Conservation (phyloP, 352 stramenopile genomes). For the Phytophthora tubulina region DNA sequence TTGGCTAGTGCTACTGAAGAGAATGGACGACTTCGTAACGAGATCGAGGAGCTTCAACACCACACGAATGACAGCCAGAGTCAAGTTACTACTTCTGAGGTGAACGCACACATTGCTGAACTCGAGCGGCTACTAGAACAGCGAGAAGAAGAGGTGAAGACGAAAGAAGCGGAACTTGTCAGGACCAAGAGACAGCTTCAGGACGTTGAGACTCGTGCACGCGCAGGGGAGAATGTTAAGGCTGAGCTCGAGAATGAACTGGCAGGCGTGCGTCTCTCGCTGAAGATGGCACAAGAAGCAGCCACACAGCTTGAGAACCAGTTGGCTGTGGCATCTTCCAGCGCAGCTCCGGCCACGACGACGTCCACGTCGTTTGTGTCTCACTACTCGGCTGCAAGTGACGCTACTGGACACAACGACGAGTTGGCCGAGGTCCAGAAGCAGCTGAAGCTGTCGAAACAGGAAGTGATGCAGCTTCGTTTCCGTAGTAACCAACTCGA, state of each 20-base stretch:
- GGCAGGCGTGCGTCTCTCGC: slow-evolving; percentile 32
- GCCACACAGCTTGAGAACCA: slow-evolving; percentile 56
- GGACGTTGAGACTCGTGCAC: slow-evolving; percentile 30
- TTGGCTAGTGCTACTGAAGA: slow-evolving; percentile 58
- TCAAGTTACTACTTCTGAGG: slow-evolving; percentile 24
- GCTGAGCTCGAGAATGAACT: slow-evolving; percentile 36
- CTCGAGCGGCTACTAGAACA: slow-evolving; percentile 35
- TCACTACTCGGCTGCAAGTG: slow-evolving; percentile 31
- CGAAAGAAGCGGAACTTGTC: slow-evolving; percentile 29
- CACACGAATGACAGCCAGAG: slow-evolving; percentile 16
- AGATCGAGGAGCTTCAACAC: slow-evolving; percentile 45
- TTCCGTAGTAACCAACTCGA: slow-evolving; percentile 87
- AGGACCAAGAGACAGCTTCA: slow-evolving; percentile 39
- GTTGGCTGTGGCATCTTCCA: slow-evolving; percentile 39
- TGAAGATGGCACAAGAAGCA: slow-evolving; percentile 46
- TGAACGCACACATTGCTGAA: slow-evolving; percentile 23
- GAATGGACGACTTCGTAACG: slow-evolving; percentile 53
- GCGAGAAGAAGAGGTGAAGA: slow-evolving; percentile 36
- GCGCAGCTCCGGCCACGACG: slow-evolving; percentile 12
- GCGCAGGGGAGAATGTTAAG: slow-evolving; percentile 17
- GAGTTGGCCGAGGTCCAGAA: slow-evolving; percentile 74
- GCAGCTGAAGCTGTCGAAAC: slow-evolving; percentile 79
- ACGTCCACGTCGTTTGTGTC: slow-evolving; percentile 44
- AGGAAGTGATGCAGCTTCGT: slow-evolving; percentile 86
- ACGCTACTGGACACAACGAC: slow-evolving; percentile 39